Conservation (phyloP, 768 basidiomycete species). For the Suillus paluster region DNA sequence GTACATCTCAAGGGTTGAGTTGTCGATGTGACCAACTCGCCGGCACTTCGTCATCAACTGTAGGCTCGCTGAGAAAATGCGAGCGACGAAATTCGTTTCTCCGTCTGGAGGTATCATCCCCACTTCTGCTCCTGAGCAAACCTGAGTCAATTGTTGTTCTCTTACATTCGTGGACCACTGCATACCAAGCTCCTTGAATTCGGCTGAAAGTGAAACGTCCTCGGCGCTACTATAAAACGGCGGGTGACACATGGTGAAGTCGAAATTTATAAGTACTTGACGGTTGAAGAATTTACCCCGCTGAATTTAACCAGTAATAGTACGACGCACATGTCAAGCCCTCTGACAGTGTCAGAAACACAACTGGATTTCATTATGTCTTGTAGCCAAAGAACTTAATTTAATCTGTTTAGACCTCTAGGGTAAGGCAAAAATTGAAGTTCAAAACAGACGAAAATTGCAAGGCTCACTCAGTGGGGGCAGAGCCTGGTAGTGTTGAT, state of each 20-base stretch:
- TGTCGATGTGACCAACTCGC: conserved; percentile 40
- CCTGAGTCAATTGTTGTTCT: conserved; percentile 43
- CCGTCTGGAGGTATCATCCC: conserved; percentile 94
- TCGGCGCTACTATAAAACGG: conserved; percentile 86
- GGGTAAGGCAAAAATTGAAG: no score
- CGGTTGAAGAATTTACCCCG: conserved; percentile 42
- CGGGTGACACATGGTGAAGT: conserved; percentile 95
- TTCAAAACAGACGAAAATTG: not conserved
- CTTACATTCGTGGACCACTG: conserved; percentile 47
- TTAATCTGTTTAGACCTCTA: conserved; percentile 75
- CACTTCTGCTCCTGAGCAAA: conserved; percentile 82
- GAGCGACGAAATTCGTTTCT: conserved; percentile 74
- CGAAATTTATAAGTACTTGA: conserved; percentile 43
- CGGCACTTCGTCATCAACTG: conserved; percentile 53
- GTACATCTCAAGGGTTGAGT: not conserved
- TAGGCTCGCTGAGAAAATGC: conserved; percentile 80
- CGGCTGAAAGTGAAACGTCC: conserved; percentile 65
- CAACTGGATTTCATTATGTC: conserved; percentile 54
- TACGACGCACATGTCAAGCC: conserved; percentile 72
- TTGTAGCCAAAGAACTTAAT: conserved; percentile 88
- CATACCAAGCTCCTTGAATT: conserved; percentile 63
- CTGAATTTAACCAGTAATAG: not conserved
- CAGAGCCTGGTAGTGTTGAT: conserved; percentile 72
- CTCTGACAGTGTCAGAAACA: conserved; percentile 40
- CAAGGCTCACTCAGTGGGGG: conserved; percentile 73